phyloP scores from a whole-genome alignment of 139 green algal species.

The Dunaliella sp. region DNA sequence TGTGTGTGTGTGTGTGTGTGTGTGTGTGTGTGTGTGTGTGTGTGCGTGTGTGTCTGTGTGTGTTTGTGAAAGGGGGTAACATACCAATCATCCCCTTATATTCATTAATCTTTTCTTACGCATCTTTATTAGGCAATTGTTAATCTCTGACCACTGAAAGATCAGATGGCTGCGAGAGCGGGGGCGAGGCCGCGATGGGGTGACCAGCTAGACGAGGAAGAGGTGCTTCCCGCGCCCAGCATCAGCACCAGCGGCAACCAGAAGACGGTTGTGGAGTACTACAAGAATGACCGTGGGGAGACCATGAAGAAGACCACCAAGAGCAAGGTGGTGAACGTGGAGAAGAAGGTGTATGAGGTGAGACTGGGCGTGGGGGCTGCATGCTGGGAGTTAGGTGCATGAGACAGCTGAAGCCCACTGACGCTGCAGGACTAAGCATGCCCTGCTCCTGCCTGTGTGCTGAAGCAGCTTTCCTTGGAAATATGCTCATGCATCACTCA shows the following conservation, averaged over 20 bases:
- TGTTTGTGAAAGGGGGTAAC: not conserved
- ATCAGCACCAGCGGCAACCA: conserved; percentile 85
- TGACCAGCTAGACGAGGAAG: conserved; percentile 75
- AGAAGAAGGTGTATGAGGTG: conserved; percentile 92
- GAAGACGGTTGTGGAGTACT: conserved; percentile 89
- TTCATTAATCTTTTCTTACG: not conserved
- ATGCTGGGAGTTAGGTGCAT: too few relatives aligned
- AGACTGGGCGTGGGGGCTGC: too few relatives aligned
- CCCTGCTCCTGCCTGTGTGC: too few relatives aligned
- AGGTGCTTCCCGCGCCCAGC: conserved; percentile 63
- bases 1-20: not conserved
- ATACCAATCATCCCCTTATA: not conserved
- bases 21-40: conserved; percentile 3
- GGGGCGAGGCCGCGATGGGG: conserved; percentile 61
- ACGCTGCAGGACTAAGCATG: too few relatives aligned
- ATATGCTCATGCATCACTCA: too few relatives aligned
- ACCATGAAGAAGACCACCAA: conserved; percentile 91
- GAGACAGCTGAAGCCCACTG: too few relatives aligned
- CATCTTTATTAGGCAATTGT: not conserved
- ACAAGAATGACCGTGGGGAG: conserved; percentile 88
- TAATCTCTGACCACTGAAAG: not conserved
- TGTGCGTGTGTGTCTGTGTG: not conserved
- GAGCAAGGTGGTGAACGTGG: conserved; percentile 78
- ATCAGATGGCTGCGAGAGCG: not conserved
- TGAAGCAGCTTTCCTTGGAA: too few relatives aligned